Base-by-base conservation (phyloP, 139 green algal genomes). In the Gonium pectorale region DNA sequence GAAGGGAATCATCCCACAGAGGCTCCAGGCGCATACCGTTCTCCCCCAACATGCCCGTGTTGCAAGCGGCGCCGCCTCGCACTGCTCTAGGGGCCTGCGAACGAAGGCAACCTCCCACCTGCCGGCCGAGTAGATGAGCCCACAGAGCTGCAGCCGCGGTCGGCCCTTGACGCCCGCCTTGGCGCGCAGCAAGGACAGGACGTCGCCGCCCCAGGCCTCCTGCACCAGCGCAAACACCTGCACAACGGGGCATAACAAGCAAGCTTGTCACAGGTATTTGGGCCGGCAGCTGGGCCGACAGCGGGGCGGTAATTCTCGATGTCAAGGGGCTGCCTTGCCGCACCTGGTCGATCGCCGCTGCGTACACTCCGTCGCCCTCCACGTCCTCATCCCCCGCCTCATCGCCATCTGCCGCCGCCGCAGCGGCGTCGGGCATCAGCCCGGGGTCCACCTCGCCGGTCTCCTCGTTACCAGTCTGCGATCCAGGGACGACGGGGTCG, bases 171-270 rank as follows among this genome's bases (percentile, higher is more conserved):
- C n/a, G 19, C 1, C 40, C 26, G 59, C 75, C 29, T 41, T 31
- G 40, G 62, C 49, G 5, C 41, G 19, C 43, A 83, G 75, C 24
- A 26, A 3, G 5, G 13, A n/a, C 59, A 63, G 52, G 37, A 72
- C 31, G 75, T 72, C 60, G 11, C 41, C 59, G n/a, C n/a, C 41
- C 75, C 75, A 83, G 29, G 60, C 60, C 75, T 83, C 75, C 59
- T 83, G 59, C 38, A 83, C 40, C 41, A 83, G 75, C 59, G 8
- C n/a, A 29, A 46, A 83, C n/a, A 83, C 75, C 75, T 83, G 75
- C 5, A 56, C 11, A 54, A 15, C 46, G 46, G 15, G 46, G 46
- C 15, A 54, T 11, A 11, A 54, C 11, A 54, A 15, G 13, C 46
- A 15, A 15, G 46, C 46, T 15, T 15, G 13, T 54, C 46, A 11